Percentiles rank a stretch among this genome's conserved stretches.
Evolutionary conservation across 352 stramenopile genomes (phyloP).

Genomic region (Phytophthora podocarpi): DNA sequence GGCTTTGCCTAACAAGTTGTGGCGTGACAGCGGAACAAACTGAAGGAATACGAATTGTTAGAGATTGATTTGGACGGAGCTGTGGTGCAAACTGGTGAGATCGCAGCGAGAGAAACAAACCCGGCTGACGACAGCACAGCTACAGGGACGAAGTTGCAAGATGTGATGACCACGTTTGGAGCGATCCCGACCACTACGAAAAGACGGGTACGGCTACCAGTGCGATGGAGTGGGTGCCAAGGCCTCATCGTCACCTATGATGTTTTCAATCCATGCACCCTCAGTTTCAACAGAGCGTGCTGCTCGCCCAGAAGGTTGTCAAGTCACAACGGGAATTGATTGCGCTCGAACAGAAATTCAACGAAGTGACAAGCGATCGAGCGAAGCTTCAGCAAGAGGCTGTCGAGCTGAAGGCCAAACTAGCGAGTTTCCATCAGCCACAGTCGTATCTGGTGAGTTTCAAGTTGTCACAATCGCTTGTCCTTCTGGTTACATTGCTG

Average conservation of each 20-base stretch:
- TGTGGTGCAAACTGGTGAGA: constrained; percentile 63
- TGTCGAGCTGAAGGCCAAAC: constrained; percentile 38
- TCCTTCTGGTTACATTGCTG: background rate
- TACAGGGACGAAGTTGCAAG: constrained; percentile 30
- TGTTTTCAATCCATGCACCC: background rate
- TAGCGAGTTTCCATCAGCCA: constrained; percentile 67
- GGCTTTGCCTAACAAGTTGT: background rate
- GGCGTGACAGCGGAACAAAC: constrained; percentile 44
- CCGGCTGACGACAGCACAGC: background rate
- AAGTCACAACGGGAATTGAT: constrained; percentile 64
- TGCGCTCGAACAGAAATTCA: constrained; percentile 44
- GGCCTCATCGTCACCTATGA: background rate
- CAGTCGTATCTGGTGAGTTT: constrained; percentile 74
- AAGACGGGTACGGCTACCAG: constrained; percentile 44
- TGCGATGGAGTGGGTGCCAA: background rate
- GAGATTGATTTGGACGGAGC: constrained; percentile 77
- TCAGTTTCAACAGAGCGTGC: constrained; percentile 80
- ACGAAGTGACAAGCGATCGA: constrained; percentile 36
- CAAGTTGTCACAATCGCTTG: too few relatives aligned
- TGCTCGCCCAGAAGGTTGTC: constrained; percentile 71
- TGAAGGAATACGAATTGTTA: constrained; percentile 77
- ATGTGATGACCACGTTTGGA: constrained; percentile 64
- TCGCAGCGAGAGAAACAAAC: constrained; percentile 13
- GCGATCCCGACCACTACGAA: constrained; percentile 72
- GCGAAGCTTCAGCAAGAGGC: constrained; percentile 33